A percentile compares a stretch with the other conserved stretches of the same genome.
Evolutionary conservation across 257 asterid species (phyloP).

Genomic region (Solanum paucissectum): DNA sequence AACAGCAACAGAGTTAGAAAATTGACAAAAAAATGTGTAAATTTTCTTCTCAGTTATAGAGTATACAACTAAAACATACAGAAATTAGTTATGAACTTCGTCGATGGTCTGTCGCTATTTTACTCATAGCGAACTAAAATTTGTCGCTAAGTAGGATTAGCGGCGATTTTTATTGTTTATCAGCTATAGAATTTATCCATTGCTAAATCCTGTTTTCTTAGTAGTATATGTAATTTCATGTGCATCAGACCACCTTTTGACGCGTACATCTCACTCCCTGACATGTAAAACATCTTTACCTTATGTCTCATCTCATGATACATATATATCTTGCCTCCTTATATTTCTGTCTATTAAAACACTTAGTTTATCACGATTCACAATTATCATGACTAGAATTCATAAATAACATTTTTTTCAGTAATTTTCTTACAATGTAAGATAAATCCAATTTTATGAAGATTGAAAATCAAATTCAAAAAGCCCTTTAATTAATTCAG

Average conservation of each 20-base stretch:
- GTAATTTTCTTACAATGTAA: background rate
- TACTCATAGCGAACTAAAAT: too few species aligned
- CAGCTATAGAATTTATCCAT: background rate
- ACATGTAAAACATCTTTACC: background rate
- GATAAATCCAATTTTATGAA: background rate
- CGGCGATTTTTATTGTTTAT: too few species aligned
- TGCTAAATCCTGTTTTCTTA: too few species aligned
- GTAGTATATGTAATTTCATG: background rate
- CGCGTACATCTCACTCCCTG: background rate
- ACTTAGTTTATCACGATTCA: background rate
- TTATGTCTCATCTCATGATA: background rate
- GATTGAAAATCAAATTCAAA: background rate
- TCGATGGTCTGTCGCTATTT: background rate
- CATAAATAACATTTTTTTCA: background rate
- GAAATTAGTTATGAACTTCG: background rate
- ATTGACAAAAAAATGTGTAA: background rate
- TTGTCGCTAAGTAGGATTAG: background rate
- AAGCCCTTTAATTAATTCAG: background rate
- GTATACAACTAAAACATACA: background rate
- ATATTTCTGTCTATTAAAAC: background rate
- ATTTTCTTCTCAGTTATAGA: background rate
- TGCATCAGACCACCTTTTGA: background rate
- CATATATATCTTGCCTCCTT: background rate
- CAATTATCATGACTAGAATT: background rate
- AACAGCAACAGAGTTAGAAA: background rate